A percentile compares a stretch with the other conserved stretches of the same genome.
Conservation (phyloP, 2,329 filamentous ascomycete genomes). For the Xylaria arbuscula region DNA sequence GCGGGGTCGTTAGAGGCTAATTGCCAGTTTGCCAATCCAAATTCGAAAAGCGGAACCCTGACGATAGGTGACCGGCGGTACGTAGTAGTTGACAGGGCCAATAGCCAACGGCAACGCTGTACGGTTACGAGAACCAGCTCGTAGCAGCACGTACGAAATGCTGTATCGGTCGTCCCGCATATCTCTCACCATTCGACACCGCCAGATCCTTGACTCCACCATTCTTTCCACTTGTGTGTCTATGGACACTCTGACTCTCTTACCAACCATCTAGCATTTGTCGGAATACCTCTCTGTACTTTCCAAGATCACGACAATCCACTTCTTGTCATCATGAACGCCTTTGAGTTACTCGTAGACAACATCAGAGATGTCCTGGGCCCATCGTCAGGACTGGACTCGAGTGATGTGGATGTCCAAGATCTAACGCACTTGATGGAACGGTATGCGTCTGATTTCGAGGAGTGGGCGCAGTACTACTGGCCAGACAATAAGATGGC, state of each 20-base stretch:
- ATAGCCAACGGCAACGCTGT: conserved; percentile 18
- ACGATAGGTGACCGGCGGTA: background rate
- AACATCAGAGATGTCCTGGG: conserved; percentile 81
- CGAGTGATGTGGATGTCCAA: conserved; percentile 80
- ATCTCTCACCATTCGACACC: conserved; percentile 37
- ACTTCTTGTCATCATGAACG: conserved; percentile 48
- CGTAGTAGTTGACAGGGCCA: background rate
- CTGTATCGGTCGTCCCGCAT: conserved; percentile 23
- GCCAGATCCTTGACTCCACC: conserved; percentile 35
- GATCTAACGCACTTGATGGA: conserved; percentile 79
- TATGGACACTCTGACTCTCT: conserved; percentile 4
- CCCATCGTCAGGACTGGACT: conserved; percentile 83
- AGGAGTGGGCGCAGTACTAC: conserved; percentile 80
- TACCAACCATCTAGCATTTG: conserved; percentile 15
- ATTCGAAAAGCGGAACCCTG: conserved; percentile 30
- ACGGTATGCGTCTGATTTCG: conserved; percentile 73
- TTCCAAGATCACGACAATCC: conserved; percentile 15
- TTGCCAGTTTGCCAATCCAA: conserved; percentile 18
- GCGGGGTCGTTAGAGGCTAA: conserved; percentile 23
- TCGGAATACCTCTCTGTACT: conserved; percentile 26
- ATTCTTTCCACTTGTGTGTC: conserved; percentile 2
- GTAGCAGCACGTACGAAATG: conserved; percentile 2
- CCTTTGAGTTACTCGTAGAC: conserved; percentile 77
- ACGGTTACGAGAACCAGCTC: conserved; percentile 9
- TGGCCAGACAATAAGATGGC: conserved; percentile 74